Evolutionary conservation across 371 early-diverging fungal species (phyloP), one percentile per base, ranked within the genome.

Genomic region (Haplosporangium sp.): DNA sequence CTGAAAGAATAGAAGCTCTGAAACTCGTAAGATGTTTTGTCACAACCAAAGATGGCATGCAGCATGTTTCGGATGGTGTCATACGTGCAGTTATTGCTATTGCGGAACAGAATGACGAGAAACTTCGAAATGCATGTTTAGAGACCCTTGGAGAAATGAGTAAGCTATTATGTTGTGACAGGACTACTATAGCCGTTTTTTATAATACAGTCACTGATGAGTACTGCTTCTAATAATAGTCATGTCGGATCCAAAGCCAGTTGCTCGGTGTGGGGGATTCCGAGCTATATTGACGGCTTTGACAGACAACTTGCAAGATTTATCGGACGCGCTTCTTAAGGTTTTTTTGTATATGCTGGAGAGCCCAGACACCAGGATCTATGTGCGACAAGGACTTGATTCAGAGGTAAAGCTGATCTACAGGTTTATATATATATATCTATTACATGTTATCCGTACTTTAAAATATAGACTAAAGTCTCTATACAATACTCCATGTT

Each of bases 91-190:
- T 95, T 2, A 92, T 94, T 3, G 90, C 96, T 0, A 83, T 95
- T 34, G 92, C 94, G 17, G 96, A 95, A 66, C 94, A 95, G 67
- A 75, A 84, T 3, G 96, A 95, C 55, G 93, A 93, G 66, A 89
- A 89, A 64, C 75, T 94, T 50, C 78, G 95, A 59, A 89, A 88
- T 65, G 87, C 94, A 4, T 91, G 92, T 53, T 63, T 95, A 11
- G 94, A 94, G 61, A 94, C 94, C 2, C 71, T 96, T 17, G 91
- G 93, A 59, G 96, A 96, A 83, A 77, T 94, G 57, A 87, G 94
- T 94, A 88, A 59, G 39, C 19, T 13, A 4, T 15, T 50, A 19
- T 19, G 13, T n/a, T 50, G 4, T 19, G 13, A 17, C 11, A 40
- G 44, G 3, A n/a, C 15, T 19, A 39, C 19, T n/a, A 2, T 5